Base-by-base conservation (phyloP, 2,329 filamentous ascomycete species). In the Rosellinia necatrix region DNA sequence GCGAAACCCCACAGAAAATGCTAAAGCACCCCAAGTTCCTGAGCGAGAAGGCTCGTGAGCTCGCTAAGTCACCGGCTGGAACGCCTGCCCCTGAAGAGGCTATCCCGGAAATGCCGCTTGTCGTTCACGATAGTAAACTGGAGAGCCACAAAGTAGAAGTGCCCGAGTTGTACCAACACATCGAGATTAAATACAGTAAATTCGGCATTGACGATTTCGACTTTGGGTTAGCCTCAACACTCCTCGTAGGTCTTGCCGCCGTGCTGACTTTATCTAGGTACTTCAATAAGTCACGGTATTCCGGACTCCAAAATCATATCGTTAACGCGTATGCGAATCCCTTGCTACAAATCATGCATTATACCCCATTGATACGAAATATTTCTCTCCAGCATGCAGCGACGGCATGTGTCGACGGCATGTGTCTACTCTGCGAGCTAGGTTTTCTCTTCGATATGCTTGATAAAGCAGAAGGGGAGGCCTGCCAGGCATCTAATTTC, bases 171-270 rank as follows among this genome's bases (percentile, higher is more conserved):
- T 99, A 99, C 72, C 87, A 90, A 62, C 92, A 92, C 66, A 90
- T 97, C 9, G 93, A 97, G 72, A 99, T 99, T 76, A 97, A 97
- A 71, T 99, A 97, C 77, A 97, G 93, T 79, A 96, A 92, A 70
- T 99, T 97, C 72, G 94, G 94, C 17, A 92, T 99, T n/a, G 93
- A 97, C 68, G 96, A 99, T 72, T 99, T 99, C 71, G 94, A 99
- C 72, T 99, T 99, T 74, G 89, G 89, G 86, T 91, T 76, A 67
- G 85, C 74, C 12, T 5, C 25, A 38, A 13, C 10, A 10, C 3
- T 40, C 21, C 24, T 17, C n/a, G 22, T 21, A 9, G 1, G 34
- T 24, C n/a, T n/a, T n/a, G 41, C 13, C n/a, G 9, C 24, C 2
- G 4, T 13, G 49, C 55, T 60, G 42, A 56, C 49, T 37, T 37